Percentiles rank a stretch among this genome's conserved stretches.
Evolutionary conservation across 345 rosid genomes (phyloP).

Genomic region (Lenwebbia sp.): DNA sequence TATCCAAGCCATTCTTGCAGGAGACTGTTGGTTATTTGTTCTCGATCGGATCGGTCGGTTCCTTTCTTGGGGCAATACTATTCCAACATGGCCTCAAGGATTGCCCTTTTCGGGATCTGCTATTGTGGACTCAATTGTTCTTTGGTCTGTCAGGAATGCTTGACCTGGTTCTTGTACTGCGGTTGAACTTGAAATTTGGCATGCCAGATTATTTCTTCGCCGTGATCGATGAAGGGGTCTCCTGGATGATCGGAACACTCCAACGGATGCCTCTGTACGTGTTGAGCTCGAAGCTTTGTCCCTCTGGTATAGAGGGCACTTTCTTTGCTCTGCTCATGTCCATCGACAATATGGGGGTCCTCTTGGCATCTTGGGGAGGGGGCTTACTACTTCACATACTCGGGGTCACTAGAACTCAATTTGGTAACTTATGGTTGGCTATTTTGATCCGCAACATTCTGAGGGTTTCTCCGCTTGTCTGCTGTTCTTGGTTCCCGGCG

Average conservation of each 20-base stretch:
- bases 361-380: conserved; percentile 49
- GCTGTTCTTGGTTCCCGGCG: conserved; percentile 43
- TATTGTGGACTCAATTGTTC: conserved; percentile 53
- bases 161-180: conserved; percentile 46
- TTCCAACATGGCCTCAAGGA: conserved; percentile 45
- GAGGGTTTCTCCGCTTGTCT: conserved; percentile 36
- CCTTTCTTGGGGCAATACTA: conserved; percentile 46
- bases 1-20: conserved; percentile 16
- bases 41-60: conserved; percentile 54
- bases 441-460: conserved; percentile 48
- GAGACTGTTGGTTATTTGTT: conserved; percentile 54
- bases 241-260: conserved; percentile 40
- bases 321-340: conserved; percentile 75
- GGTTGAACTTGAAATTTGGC: conserved; percentile 46
- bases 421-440: conserved; percentile 56
- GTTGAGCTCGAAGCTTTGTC: conserved; percentile 61
- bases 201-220: conserved; percentile 56
- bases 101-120: conserved; percentile 35
- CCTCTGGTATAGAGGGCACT: conserved; percentile 65
- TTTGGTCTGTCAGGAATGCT: conserved; percentile 46
- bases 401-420: conserved; percentile 43
- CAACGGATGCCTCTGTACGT: conserved; percentile 66
- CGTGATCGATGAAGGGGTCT: conserved; percentile 40
- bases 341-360: conserved; percentile 44
- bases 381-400: conserved; percentile 43